Evolutionary conservation across 2,329 filamentous ascomycete species (phyloP).

Genomic region (Aspergillus pseudoterreus): DNA sequence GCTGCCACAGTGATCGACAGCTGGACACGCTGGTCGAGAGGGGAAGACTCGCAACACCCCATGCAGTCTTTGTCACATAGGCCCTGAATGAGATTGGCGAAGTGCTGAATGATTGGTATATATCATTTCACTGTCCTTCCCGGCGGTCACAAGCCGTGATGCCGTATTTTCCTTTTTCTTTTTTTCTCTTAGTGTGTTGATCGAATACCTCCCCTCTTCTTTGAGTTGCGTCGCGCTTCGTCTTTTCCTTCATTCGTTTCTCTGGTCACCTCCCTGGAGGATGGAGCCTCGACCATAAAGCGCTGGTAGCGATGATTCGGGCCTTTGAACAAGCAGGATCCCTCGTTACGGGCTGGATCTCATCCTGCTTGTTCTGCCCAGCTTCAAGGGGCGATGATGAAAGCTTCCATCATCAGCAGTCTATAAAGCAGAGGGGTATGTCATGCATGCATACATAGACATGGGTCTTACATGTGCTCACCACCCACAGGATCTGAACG

Average conservation of each 20-base stretch:
- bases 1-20: slow-evolving; percentile 12
- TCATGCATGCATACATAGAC: not conserved
- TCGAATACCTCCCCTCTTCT: not conserved
- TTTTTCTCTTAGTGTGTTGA: no score
- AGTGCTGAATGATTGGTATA: no score
- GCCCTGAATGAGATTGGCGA: not conserved
- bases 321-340: slow-evolving; percentile 38
- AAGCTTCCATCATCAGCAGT: slow-evolving; percentile 20
- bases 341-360: slow-evolving; percentile 37
- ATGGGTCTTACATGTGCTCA: not conserved
- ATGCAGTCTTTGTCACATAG: not conserved
- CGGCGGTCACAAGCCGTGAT: no score
- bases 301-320: slow-evolving; percentile 34
- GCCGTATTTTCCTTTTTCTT: no score
- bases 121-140: no score
- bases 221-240: not conserved
- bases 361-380: slow-evolving; percentile 36
- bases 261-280: slow-evolving; percentile 12
- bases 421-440: slow-evolving; percentile 19
- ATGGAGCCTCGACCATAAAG: slow-evolving; percentile 27
- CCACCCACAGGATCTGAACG: slow-evolving; percentile 33
- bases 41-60: slow-evolving; percentile 5
- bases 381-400: slow-evolving; percentile 21
- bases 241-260: slow-evolving; percentile 4
- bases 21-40: slow-evolving; percentile 14